Base-by-base conservation (phyloP, 2,329 filamentous ascomycete species). In the Clonostachys sp. region DNA sequence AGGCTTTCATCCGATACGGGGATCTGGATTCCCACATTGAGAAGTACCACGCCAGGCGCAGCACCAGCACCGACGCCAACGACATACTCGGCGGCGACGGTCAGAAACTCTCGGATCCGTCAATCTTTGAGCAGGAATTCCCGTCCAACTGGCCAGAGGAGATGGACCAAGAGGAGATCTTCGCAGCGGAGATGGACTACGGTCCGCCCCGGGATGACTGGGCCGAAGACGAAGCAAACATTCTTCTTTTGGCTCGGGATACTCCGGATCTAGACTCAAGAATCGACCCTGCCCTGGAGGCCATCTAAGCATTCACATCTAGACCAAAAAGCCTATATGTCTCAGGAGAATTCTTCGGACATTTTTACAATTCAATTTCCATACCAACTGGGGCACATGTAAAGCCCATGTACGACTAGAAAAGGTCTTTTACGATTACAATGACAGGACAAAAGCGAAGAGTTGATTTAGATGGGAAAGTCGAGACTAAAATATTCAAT, bases 21-120 rank as follows among this genome's bases (percentile, higher is more conserved):
- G 78, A 81, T 46, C 65, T 80, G 10, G 63, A 74, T 41, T 53
- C 62, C 4, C 78, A 82, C 54, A 46, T 77, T 4, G 60, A 63
- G 58, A 47, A 64, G 62, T 44, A 59, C 46, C 56, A 61, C 44
- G 9, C 49, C 14, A 58, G 45, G 34, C 42, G n/a, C 50, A 6
- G 24, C 24, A 30, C 24, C 24, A 30, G 24, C 24, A 30, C 24
- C 24, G 24, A 30, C 24, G 24, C 24, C 24, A 30, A 30, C 9
- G 36, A 36, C 43, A 17, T 45, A 18, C 24, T 40, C 12, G 20
- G 42, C 36, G 18, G 42, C 10, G 38, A 40, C n/a, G 8, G 10
- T 2, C 36, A 17, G 12, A 9, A 57, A 10, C 50, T 54, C 9
- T 35, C 52, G 2, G 51, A 52, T 5, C 55, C 53, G 12, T 34